Conservation (phyloP, 2,329 filamentous ascomycete species). For the Corniculantispora saksenae region DNA sequence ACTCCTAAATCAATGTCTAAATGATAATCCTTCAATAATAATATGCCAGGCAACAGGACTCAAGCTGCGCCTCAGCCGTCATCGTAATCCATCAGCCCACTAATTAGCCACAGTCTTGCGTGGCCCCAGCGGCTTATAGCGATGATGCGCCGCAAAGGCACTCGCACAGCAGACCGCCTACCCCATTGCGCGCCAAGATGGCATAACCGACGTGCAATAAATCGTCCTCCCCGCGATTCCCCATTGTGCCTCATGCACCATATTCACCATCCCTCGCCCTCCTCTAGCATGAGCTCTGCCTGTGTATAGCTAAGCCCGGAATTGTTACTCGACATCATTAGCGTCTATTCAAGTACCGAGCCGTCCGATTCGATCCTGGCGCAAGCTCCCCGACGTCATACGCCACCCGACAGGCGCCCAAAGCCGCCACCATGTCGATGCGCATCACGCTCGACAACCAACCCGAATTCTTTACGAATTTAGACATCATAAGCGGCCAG, state of each 20-base stretch:
- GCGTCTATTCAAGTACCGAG: background rate
- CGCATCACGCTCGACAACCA: constrained; percentile 66
- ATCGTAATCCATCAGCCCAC: background rate
- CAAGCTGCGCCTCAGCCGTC: constrained; percentile 4
- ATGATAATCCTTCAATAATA: too few relatives aligned
- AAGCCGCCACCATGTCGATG: constrained; percentile 58
- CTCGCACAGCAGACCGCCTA: constrained; percentile 3
- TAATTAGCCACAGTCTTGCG: constrained; percentile 14
- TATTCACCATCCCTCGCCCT: background rate
- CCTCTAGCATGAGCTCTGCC: background rate
- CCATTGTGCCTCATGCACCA: background rate
- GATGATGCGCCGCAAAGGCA: constrained; percentile 11
- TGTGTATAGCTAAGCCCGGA: background rate
- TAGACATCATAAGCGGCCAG: constrained; percentile 69
- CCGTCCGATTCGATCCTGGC: background rate
- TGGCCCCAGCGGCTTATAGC: background rate
- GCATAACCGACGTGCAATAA: background rate
- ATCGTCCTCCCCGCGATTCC: constrained; percentile 7
- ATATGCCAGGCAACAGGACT: background rate
- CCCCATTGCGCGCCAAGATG: constrained; percentile 9
- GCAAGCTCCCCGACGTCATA: background rate
- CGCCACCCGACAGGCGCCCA: constrained; percentile 1
- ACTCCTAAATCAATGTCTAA: too few relatives aligned
- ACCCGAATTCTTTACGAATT: constrained; percentile 76
- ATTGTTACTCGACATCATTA: background rate